Base-by-base conservation (phyloP, 169 alveolate genomes). In the Plasmodium cynomolgi region DNA sequence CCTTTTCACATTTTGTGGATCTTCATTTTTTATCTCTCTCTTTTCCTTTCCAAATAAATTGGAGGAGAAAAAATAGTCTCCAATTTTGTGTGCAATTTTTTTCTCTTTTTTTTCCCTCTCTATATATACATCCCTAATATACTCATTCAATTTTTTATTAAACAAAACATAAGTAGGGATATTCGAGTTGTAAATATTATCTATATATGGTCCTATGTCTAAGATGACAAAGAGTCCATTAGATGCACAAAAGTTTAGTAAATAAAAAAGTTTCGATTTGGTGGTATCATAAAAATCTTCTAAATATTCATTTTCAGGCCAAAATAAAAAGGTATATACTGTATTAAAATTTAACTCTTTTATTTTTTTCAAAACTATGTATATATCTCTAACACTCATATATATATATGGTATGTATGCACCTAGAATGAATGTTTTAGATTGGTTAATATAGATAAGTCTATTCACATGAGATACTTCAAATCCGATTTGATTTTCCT, bases 221-320 rank as follows among this genome's bases (percentile, higher is more conserved):
- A 91, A 31, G 37, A 91, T 91, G 26, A 91, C 95, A 50, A 91
- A 91, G 1, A 91, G 71, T 34, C 95, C 95, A 91, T 91, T 91
- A 29, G 95, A 91, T 31, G 95, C 85, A 91, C 95, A 91, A 34
- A 91, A 91, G 44, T 91, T 91, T 72, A 91, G 83, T 71, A 91
- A 72, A 50, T 81, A 81, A 47, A 91, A 91, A 39, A 91, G 92
- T 20, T 91, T 91, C 7, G 95, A 91, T 29, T 91, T 81, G 37
- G 39, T 81, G 26, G 20, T 91, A 41, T 91, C 95, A 77, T 91
- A 91, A 7, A 71, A 11, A 73, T 91, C 84, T 91, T 91, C 95
- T 39, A 91, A 33, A 91, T 91, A 91, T 54, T 91, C 95, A 81
- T 91, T 91, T 81, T 91, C 95, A 44, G 91, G 95, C 95, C 95